A percentile compares a stretch with the other conserved stretches of the same genome.
phyloP scores from a whole-genome alignment of 768 basidiomycete species.

The Phaffia tasmanica region DNA sequence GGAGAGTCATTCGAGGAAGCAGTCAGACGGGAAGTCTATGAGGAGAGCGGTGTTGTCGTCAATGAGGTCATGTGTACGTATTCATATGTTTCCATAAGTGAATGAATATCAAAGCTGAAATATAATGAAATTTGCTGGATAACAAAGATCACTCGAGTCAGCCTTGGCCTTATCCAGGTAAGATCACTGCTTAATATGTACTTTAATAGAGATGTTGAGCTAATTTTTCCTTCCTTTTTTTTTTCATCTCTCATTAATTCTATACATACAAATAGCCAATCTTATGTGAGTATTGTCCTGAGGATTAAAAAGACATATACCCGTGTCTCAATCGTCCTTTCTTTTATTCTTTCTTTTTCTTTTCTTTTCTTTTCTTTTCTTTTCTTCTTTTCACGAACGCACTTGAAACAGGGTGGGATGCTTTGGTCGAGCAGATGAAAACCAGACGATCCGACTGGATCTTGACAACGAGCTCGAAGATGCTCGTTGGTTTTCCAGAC shows the following conservation, averaged over 20 bases:
- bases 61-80: slow-evolving; percentile 58
- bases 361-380: neutral
- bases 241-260: no score
- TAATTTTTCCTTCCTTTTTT: no score
- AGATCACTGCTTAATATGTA: no score
- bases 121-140: neutral
- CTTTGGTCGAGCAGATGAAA: slow-evolving; percentile 54
- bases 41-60: slow-evolving; percentile 85
- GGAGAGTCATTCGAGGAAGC: slow-evolving; percentile 92
- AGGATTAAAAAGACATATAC: neutral
- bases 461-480: slow-evolving; percentile 95
- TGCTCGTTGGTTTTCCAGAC: slow-evolving; percentile 75
- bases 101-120: no score
- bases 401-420: slow-evolving; percentile 73
- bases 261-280: slow-evolving; percentile 42
- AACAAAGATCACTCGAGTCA: slow-evolving; percentile 23
- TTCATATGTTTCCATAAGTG: neutral
- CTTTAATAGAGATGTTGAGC: no score
- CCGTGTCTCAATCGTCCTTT: no score
- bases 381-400: neutral
- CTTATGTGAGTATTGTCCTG: slow-evolving; percentile 35
- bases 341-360: neutral
- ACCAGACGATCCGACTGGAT: slow-evolving; percentile 64
- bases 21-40: slow-evolving; percentile 80
- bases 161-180: slow-evolving; percentile 61